Evolutionary conservation across 2,329 filamentous ascomycete genomes (phyloP).

Genomic region (Hypoxylon sp.): DNA sequence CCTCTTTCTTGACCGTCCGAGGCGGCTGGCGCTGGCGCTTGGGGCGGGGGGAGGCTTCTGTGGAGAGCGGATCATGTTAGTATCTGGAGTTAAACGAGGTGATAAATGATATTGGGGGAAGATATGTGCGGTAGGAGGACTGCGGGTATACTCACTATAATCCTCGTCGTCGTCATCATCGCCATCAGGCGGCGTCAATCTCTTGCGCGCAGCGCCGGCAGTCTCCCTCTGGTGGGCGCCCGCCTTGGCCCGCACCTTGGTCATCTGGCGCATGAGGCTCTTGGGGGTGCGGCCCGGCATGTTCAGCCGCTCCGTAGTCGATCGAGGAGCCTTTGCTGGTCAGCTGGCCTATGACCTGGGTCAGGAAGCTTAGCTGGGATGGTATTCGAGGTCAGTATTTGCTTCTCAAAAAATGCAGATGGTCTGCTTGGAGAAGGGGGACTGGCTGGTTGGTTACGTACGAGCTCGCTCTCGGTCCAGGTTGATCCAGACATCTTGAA

Average conservation of each 20-base stretch:
- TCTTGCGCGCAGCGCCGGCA: neutral
- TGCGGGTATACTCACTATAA: neutral
- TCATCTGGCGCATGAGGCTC: conserved; percentile 6
- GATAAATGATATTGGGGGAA: neutral
- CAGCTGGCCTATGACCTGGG: conserved; percentile 24
- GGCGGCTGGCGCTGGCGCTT: neutral
- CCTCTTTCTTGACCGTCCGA: neutral
- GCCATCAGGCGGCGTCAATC: neutral
- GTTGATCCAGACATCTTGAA: no score
- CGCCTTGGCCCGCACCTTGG: conserved; percentile 4
- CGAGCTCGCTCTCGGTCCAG: conserved; percentile 28
- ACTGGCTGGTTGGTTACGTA: conserved; percentile 7
- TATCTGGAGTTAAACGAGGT: neutral
- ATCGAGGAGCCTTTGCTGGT: conserved; percentile 1
- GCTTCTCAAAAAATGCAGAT: neutral
- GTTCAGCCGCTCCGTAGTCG: conserved; percentile 1
- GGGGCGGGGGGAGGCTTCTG: neutral
- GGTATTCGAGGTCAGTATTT: neutral
- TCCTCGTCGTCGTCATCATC: neutral
- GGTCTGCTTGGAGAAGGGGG: neutral
- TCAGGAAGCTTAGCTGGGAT: conserved; percentile 17
- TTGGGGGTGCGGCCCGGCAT: conserved; percentile 25
- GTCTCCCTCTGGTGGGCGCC: neutral
- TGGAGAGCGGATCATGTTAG: neutral
- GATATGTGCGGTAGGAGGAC: neutral